Conservation (phyloP, 169 alveolate genomes). For the Cryptosporidium canis region DNA sequence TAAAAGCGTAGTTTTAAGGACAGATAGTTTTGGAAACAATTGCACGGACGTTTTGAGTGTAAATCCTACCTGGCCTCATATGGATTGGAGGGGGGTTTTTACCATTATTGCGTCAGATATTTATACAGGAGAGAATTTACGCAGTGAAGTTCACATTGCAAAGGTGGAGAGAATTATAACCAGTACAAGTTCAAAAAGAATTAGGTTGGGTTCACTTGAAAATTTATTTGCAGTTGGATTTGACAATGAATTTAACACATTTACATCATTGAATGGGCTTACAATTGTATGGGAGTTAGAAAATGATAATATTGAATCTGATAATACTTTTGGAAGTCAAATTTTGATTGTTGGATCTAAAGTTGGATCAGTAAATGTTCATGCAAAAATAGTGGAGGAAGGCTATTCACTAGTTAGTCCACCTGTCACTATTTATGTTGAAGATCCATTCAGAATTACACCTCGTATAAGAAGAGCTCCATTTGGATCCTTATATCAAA, state of each 20-base stretch:
- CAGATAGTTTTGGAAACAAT: constrained; percentile 25
- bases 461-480: constrained; percentile 43
- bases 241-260: constrained; percentile 49
- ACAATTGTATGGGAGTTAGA: constrained; percentile 45
- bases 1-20: neutral
- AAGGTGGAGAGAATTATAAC: constrained; percentile 51
- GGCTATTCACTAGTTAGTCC: neutral
- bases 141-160: constrained; percentile 70
- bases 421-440: constrained; percentile 27
- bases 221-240: constrained; percentile 51
- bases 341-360: constrained; percentile 48
- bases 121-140: constrained; percentile 40
- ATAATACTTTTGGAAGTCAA: constrained; percentile 12
- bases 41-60: constrained; percentile 24
- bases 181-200: constrained; percentile 68
- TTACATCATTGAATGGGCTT: constrained; percentile 32
- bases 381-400: constrained; percentile 3
- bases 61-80: constrained; percentile 27
- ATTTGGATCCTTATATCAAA: constrained; percentile 32
- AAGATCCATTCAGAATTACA: constrained; percentile 47
- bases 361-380: constrained; percentile 49
- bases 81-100: constrained; percentile 32
- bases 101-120: constrained; percentile 22
- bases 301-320: constrained; percentile 28
- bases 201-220: constrained; percentile 49